phyloP scores from a whole-genome alignment of 805 yeast species.

The Spathaspora hagerdaliae region DNA sequence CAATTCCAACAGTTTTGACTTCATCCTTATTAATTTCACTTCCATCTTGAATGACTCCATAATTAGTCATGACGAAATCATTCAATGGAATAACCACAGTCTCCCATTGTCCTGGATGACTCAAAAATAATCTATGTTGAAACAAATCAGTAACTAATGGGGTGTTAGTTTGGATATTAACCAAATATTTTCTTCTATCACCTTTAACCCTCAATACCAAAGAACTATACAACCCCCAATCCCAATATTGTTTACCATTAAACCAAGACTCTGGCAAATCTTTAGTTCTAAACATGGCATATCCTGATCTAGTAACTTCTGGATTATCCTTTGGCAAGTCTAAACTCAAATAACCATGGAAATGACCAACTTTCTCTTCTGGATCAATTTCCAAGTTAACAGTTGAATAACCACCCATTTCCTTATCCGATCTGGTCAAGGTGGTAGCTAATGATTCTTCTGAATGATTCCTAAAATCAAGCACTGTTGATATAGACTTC shows the following conservation, averaged over 20 bases:
- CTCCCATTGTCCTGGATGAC: constrained; percentile 77
- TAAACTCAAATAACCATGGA: constrained; percentile 61
- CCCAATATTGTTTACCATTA: constrained; percentile 55
- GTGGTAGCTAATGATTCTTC: constrained; percentile 46
- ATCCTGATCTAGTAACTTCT: constrained; percentile 63
- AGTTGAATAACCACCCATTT: constrained; percentile 75
- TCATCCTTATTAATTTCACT: constrained; percentile 55
- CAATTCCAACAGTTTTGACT: constrained; percentile 72
- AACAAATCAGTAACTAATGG: constrained; percentile 74
- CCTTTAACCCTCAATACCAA: constrained; percentile 70
- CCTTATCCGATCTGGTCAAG: constrained; percentile 65
- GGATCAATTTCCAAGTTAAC: constrained; percentile 46
- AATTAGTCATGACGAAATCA: constrained; percentile 78
- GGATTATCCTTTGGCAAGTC: constrained; percentile 64
- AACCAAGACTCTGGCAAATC: constrained; percentile 54
- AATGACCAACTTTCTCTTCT: constrained; percentile 28
- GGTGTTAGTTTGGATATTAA: constrained; percentile 78
- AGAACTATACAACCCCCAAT: constrained; percentile 61
- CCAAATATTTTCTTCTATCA: constrained; percentile 68
- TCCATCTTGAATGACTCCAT: constrained; percentile 61
- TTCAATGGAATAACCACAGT: constrained; percentile 73
- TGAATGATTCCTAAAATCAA: constrained; percentile 54
- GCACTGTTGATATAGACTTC: constrained; percentile 37
- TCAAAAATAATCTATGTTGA: constrained; percentile 74
- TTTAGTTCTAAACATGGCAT: constrained; percentile 80